A percentile compares a stretch with the other conserved stretches of the same genome.
phyloP scores from a whole-genome alignment of 345 rosid genomes.

The Hevea brasiliensis region DNA sequence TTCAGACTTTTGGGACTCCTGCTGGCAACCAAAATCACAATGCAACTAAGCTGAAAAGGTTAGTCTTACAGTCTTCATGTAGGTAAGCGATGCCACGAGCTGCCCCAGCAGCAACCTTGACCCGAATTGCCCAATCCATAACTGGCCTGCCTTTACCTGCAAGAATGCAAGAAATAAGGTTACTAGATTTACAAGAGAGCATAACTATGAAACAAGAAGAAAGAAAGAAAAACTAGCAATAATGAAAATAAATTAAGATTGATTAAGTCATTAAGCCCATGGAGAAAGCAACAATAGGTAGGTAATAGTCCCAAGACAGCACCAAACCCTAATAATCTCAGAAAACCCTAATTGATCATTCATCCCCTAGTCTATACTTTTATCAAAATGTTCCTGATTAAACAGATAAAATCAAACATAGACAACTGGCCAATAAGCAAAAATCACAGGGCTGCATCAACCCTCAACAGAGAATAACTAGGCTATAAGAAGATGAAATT shows the following conservation, averaged over 20 bases:
- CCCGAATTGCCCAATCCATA: slow-evolving; percentile 84
- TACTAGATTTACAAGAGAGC: background rate
- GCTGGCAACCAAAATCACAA: background rate
- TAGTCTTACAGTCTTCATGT: slow-evolving; percentile 99
- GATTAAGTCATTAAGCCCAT: background rate
- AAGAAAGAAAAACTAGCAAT: background rate
- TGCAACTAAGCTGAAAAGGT: too few species aligned
- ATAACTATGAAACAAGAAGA: background rate
- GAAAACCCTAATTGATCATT: background rate
- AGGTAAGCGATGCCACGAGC: slow-evolving; percentile 98
- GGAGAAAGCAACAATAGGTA: background rate
- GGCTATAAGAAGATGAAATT: background rate
- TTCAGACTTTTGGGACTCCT: background rate
- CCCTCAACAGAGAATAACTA: background rate
- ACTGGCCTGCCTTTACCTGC: slow-evolving; percentile 72
- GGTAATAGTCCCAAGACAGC: background rate
- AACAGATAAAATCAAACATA: too few species aligned
- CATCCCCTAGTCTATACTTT: background rate
- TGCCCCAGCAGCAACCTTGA: slow-evolving; percentile 92
- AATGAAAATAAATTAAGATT: background rate
- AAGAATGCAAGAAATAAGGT: slow-evolving; percentile 13
- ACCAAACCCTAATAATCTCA: background rate
- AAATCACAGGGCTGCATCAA: background rate
- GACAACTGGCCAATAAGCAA: background rate
- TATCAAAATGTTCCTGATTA: background rate